Percentiles rank a stretch among this genome's conserved stretches.
These are phyloP conservation scores for Areca catechu DNA, from an alignment of 176 grass and related monocot genomes.

Conservation along the genomic window DNA sequence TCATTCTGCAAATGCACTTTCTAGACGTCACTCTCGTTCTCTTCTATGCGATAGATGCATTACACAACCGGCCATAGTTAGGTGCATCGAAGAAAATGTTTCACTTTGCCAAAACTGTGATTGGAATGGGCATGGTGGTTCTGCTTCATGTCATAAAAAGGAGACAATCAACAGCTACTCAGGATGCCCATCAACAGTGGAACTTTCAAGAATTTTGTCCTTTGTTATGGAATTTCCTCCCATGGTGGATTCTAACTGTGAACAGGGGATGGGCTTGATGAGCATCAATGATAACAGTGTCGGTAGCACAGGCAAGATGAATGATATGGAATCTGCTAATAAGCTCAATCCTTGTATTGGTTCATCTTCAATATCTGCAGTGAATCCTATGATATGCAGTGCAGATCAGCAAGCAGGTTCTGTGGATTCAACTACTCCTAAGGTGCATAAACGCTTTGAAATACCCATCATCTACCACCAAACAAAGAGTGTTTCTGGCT, in stretches of 20 bases:
- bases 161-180: conserved; percentile 9
- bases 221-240: conserved; percentile 55
- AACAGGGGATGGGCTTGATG: conserved; percentile 76
- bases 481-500: too few relatives aligned
- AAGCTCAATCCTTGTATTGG: conserved; percentile 45
- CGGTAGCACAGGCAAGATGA: conserved; percentile 23
- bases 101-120: conserved; percentile 17
- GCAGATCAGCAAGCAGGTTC: conserved; percentile 23
- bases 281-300: conserved; percentile 55
- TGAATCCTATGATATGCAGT: conserved; percentile 26
- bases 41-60: conserved; percentile 34
- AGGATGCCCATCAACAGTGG: conserved; percentile 1
- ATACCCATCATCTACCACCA: too few relatives aligned
- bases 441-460: conserved; percentile 26
- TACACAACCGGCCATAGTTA: conserved; percentile 16
- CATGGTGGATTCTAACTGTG: conserved; percentile 56
- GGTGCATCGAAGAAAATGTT: background rate
- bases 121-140: background rate
- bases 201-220: conserved; percentile 20
- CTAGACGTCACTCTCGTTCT: conserved; percentile 16
- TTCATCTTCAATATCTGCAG: conserved; percentile 35
- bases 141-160: background rate
- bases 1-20: conserved; percentile 27
- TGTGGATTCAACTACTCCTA: conserved; percentile 18
- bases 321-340: conserved; percentile 22